A percentile compares a stretch with the other conserved stretches of the same genome.
Evolutionary conservation across 495 filamentous ascomycete genomes (phyloP).

Genomic region (Ramalina peruviana): DNA sequence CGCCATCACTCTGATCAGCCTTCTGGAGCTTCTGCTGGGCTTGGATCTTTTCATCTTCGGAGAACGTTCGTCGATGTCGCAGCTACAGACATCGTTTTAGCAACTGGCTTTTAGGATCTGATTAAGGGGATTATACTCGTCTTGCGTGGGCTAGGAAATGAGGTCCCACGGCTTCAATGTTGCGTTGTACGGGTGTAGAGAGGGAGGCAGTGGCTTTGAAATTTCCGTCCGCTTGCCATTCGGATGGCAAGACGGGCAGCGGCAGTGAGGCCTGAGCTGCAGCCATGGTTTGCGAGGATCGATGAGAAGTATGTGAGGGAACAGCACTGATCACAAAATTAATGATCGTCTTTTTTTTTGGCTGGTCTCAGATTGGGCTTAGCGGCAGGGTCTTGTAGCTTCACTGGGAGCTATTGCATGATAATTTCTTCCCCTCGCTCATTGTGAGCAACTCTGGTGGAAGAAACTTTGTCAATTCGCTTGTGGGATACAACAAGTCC

Average conservation of each 20-base stretch:
- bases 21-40: constrained; percentile 90
- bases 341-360: too few species aligned
- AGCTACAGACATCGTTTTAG: constrained; percentile 30
- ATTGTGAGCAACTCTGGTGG: too few species aligned
- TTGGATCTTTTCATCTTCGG: constrained; percentile 94
- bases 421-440: neutral
- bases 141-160: constrained; percentile 96
- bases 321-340: too few species aligned
- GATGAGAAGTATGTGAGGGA: neutral
- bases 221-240: constrained; percentile 80
- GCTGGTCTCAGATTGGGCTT: too few species aligned
- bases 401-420: neutral
- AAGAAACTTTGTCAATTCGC: too few species aligned
- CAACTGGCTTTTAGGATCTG: neutral
- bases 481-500: neutral
- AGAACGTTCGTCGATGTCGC: constrained; percentile 94
- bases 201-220: constrained; percentile 67
- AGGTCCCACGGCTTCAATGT: constrained; percentile 88
- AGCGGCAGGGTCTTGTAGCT: too few species aligned
- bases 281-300: constrained; percentile 28
- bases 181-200: constrained; percentile 59
- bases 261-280: constrained; percentile 35
- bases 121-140: constrained; percentile 40
- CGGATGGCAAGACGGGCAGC: constrained; percentile 63
- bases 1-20: constrained; percentile 76